Conservation (phyloP, 352 stramenopile species). For the Phytopythium oedochilum region DNA sequence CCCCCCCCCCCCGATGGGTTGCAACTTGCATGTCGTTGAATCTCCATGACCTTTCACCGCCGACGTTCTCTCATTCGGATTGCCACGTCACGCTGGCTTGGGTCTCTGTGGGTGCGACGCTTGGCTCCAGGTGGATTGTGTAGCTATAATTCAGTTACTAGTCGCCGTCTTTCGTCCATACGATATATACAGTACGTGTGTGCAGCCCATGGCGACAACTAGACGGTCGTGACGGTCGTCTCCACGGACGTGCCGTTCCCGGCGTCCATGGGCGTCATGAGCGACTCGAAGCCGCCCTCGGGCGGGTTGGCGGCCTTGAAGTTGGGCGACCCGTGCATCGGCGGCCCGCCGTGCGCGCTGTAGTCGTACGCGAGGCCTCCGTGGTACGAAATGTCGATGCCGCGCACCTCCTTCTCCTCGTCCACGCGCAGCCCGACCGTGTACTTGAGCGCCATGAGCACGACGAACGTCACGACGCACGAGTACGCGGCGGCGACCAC, state of each 20-base stretch:
- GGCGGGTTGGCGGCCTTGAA: constrained; percentile 9
- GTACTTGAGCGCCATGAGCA: constrained; percentile 17
- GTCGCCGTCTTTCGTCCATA: no score
- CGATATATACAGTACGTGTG: no score
- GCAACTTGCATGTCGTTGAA: no score
- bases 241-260: not conserved
- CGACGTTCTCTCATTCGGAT: no score
- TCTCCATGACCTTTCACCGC: no score
- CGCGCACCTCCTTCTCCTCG: constrained; percentile 11
- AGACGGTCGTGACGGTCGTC: constrained; percentile 1
- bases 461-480: constrained; percentile 1
- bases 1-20: no score
- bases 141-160: no score
- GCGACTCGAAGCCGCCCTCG: not conserved
- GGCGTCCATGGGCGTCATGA: constrained; percentile 8
- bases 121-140: no score
- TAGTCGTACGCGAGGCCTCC: constrained; percentile 11
- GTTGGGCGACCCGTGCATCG: constrained; percentile 2
- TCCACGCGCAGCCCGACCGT: constrained; percentile 14
- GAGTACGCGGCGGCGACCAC: constrained; percentile 12
- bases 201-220: no score
- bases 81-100: no score
- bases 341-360: constrained; percentile 4
- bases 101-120: no score
- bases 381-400: constrained; percentile 14